A percentile compares a stretch with the other conserved stretches of the same genome.
Evolutionary conservation across 768 basidiomycete genomes (phyloP).

Genomic region (Kwoniella dendrophila): DNA sequence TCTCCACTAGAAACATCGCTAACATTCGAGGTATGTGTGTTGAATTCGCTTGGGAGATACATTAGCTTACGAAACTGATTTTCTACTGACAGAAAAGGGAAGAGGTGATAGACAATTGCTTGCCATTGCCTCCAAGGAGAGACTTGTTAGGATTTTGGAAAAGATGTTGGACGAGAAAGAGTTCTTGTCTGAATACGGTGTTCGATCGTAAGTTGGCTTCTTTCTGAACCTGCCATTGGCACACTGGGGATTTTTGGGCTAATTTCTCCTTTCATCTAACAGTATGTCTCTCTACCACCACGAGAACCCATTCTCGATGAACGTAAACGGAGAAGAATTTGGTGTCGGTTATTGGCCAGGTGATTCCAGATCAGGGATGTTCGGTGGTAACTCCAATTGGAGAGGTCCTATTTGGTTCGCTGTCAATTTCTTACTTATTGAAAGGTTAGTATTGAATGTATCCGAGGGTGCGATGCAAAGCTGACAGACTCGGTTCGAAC

Average conservation of each 20-base stretch:
- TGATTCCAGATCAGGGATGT: constrained; percentile 89
- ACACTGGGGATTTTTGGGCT: background rate
- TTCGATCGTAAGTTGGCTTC: constrained; percentile 75
- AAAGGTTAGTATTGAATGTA: constrained; percentile 58
- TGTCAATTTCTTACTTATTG: constrained; percentile 92
- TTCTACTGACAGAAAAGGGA: constrained; percentile 84
- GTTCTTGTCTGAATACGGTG: constrained; percentile 92
- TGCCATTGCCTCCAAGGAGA: constrained; percentile 88
- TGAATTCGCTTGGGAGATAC: constrained; percentile 65
- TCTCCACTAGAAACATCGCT: constrained; percentile 89
- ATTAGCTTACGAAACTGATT: constrained; percentile 77
- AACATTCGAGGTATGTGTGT: constrained; percentile 76
- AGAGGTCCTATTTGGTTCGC: constrained; percentile 89
- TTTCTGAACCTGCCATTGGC: background rate
- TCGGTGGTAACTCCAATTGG: constrained; percentile 86
- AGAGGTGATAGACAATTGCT: constrained; percentile 83
- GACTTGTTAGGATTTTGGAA: constrained; percentile 80
- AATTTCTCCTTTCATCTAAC: background rate
- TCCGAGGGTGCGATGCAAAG: background rate
- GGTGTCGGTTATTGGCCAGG: constrained; percentile 98
- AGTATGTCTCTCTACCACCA: constrained; percentile 89
- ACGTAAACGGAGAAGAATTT: constrained; percentile 87
- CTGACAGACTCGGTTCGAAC: background rate
- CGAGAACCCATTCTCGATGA: constrained; percentile 90
- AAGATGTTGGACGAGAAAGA: constrained; percentile 98